Base-by-base conservation (phyloP, 495 filamentous ascomycete genomes). In the Pseudomonodictys pantanalensis region DNA sequence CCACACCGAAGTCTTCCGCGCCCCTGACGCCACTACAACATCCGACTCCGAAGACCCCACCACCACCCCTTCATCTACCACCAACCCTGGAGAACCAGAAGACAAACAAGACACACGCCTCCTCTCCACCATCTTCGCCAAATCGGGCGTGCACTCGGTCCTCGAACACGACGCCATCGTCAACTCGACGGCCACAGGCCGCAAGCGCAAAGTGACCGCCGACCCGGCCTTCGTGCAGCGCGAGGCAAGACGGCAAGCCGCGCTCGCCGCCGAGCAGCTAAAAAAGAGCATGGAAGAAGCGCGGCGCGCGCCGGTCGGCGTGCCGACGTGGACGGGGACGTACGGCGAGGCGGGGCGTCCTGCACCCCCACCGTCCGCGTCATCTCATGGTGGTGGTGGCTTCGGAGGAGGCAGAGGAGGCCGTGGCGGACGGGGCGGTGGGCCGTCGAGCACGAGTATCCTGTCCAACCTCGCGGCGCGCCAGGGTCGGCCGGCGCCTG, bases 261-360 rank as follows among this genome's bases (percentile, higher is more conserved):
- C 84, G 1, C 77, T 87, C 69, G 92, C 91, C 0, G 87, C 88
- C 0, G 77, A 78, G 33, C 82, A 85, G 59, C 83, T 98, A 2
- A 83, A 84, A 26, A 82, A 82, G 43, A 87, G 90, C 23, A 83
- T 82, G 32, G 83, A 91, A 71, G 78, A 81, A 9, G 90, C 91
- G 1, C 79, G 82, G 20, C 79, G 75, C 2, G 77, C 90, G 0
- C 87, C 87, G 0, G 84, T 92, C 45, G 93, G 92, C 33, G 88
- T 87, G 0, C 88, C 92, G 12, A 97, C 93, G 1, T 98, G 93
- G 93, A 98, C 93, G 0, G 93, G 93, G 9, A 78, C 83, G 54
- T 81, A 86, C 41, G 93, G 93, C 7, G 76, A 84, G 29, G 86
- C 83, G 2, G 92, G 92, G 1, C 76, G 78, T 30, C 78, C 79